Evolutionary conservation across 2,329 filamentous ascomycete genomes (phyloP).

Genomic region (Blastomyces parvus): DNA sequence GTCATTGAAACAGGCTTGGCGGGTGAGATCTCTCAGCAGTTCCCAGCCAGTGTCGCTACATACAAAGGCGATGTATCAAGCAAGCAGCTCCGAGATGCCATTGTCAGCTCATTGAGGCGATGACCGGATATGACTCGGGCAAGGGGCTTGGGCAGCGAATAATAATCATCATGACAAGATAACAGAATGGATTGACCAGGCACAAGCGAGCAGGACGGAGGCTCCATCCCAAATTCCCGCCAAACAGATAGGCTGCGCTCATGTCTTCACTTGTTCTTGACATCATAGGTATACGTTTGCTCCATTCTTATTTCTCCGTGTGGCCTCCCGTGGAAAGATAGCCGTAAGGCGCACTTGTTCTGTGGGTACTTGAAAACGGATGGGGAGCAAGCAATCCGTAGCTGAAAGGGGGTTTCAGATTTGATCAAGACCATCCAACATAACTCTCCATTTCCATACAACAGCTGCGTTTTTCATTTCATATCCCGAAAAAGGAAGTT

Average conservation of each 20-base stretch:
- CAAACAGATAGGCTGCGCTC: background rate
- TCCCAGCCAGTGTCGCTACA: background rate
- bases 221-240: background rate
- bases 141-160: background rate
- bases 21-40: background rate
- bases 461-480: background rate
- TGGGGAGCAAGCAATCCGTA: background rate
- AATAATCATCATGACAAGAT: background rate
- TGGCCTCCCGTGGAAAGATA: background rate
- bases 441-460: background rate
- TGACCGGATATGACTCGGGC: background rate
- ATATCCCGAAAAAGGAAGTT: background rate
- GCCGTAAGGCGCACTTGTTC: constrained; percentile 1
- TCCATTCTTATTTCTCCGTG: background rate
- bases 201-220: background rate
- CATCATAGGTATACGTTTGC: background rate
- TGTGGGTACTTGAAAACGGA: background rate
- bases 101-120: background rate
- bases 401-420: background rate
- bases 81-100: background rate
- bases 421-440: background rate
- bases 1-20: constrained; percentile 2
- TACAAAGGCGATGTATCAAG: background rate
- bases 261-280: background rate
- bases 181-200: background rate